These are phyloP conservation scores for Houttuynia cordata DNA, from an alignment of 164 flowering plant genomes.

Conservation along the genomic window DNA sequence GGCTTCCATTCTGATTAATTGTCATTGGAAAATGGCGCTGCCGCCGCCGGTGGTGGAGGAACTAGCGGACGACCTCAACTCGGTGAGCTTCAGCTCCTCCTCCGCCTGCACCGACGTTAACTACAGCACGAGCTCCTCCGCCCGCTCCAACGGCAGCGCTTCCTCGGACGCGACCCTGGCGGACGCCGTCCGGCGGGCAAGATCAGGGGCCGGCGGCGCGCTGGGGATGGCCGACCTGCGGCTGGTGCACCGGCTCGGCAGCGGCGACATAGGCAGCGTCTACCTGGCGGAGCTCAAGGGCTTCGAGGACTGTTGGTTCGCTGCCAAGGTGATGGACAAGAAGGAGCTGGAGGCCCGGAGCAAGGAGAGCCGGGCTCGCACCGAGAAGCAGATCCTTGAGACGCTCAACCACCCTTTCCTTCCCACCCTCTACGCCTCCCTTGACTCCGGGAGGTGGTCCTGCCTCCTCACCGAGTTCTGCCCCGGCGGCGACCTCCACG, in stretches of 20 bases:
- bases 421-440: constrained; percentile 52
- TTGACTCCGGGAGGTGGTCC: constrained; percentile 42
- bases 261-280: constrained; percentile 81
- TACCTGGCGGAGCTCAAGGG: constrained; percentile 48
- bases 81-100: constrained; percentile 2
- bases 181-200: constrained; percentile 26
- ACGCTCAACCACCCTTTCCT: constrained; percentile 66
- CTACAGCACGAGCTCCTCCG: too few relatives aligned
- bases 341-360: constrained; percentile 42
- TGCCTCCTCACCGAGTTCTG: constrained; percentile 76
- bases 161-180: constrained; percentile 25
- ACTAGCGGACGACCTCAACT: constrained; percentile 2
- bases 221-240: constrained; percentile 41
- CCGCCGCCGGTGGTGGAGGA: constrained; percentile 1
- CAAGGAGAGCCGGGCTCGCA: constrained; percentile 49
- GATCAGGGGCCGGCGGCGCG: constrained; percentile 14
- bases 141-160: constrained; percentile 14
- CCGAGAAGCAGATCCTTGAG: constrained; percentile 54
- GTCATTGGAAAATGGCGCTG: neutral
- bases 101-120: too few relatives aligned
- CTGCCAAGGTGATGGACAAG: constrained; percentile 73
- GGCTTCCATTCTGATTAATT: too few relatives aligned
- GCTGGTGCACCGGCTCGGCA: constrained; percentile 52
- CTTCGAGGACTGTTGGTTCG: constrained; percentile 27
- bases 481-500: constrained; percentile 79